These are phyloP conservation scores for Populus trichocarpa DNA, from an alignment of 441 rosid genomes.

Conservation along the genomic window DNA sequence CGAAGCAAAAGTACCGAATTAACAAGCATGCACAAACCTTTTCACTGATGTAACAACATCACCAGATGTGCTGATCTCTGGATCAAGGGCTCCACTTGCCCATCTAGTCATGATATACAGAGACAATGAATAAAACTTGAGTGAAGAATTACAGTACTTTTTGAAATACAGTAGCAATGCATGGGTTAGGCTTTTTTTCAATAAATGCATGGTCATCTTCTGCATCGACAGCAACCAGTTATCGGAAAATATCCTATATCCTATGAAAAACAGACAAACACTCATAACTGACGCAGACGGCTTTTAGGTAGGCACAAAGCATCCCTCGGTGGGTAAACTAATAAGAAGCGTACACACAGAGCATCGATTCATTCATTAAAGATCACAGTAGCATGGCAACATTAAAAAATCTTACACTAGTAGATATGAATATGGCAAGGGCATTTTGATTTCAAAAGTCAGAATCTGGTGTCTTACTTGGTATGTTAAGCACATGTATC, in stretches of 20 bases:
- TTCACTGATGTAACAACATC: constrained; percentile 89
- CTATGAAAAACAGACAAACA: no score
- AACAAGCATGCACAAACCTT: constrained; percentile 49
- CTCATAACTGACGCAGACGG: neutral
- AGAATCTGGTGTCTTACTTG: no score
- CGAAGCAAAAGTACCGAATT: neutral
- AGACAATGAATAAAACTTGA: neutral
- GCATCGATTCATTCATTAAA: neutral
- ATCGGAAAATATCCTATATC: neutral
- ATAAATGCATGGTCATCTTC: neutral
- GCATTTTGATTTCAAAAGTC: no score
- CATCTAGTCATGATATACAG: constrained; percentile 46
- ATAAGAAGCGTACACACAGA: neutral
- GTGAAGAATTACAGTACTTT: neutral
- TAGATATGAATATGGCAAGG: no score
- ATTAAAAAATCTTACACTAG: no score
- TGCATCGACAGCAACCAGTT: neutral
- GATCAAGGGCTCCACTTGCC: constrained; percentile 99
- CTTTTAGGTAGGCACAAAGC: neutral
- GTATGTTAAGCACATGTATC: no score
- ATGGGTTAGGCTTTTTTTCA: neutral
- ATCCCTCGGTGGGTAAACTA: neutral
- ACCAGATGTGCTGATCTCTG: constrained; percentile 53
- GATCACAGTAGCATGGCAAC: no score
- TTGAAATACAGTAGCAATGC: neutral